A percentile compares a stretch with the other conserved stretches of the same genome.
Evolutionary conservation across 2,329 filamentous ascomycete genomes (phyloP).

Genomic region (Cladosporium sp.): DNA sequence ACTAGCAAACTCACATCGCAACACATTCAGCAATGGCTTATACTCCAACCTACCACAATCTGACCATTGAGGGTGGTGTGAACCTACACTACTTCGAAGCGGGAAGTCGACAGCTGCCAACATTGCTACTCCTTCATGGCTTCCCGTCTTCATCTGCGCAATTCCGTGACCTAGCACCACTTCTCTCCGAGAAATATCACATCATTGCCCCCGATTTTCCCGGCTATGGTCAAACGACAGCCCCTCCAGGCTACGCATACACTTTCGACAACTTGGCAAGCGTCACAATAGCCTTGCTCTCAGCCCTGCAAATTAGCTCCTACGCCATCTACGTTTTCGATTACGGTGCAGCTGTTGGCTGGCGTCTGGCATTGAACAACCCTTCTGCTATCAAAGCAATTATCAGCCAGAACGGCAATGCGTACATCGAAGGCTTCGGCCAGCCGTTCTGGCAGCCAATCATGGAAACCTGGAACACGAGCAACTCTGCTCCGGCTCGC

Average conservation of each 20-base stretch:
- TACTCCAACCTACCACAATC: no score
- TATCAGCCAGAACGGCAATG: conserved; percentile 58
- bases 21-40: no score
- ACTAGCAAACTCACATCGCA: no score
- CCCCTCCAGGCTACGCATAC: conserved; percentile 44
- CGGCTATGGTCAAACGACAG: conserved; percentile 54
- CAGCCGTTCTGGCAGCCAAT: conserved; percentile 48
- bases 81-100: no score
- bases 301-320: conserved; percentile 41
- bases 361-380: conserved; percentile 49
- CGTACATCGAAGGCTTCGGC: conserved; percentile 53
- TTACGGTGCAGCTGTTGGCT: conserved; percentile 55
- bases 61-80: no score
- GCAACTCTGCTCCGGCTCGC: conserved; percentile 30
- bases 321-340: conserved; percentile 59
- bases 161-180: conserved; percentile 43
- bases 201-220: conserved; percentile 56
- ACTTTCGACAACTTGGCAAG: conserved; percentile 50
- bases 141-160: conserved; percentile 44
- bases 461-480: conserved; percentile 42
- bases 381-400: conserved; percentile 49
- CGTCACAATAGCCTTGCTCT: conserved; percentile 47
- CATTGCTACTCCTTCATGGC: no score
- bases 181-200: conserved; percentile 39
- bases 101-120: no score